These are phyloP conservation scores for Casuarina glauca DNA, from an alignment of 306 rosid genomes.

Conservation along the genomic window DNA sequence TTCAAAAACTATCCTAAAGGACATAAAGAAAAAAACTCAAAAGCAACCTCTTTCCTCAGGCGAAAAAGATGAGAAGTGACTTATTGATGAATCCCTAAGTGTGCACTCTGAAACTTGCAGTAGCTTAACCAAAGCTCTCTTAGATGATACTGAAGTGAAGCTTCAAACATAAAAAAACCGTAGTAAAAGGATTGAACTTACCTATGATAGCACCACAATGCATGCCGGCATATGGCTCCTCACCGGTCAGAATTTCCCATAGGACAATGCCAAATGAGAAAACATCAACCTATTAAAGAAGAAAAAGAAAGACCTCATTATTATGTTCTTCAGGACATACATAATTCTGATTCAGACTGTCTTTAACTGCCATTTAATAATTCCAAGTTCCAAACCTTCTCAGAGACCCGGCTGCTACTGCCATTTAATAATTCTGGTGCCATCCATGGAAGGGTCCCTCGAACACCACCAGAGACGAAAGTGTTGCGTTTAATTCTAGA, in stretches of 20 bases:
- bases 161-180: background rate
- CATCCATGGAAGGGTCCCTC: constrained; percentile 99
- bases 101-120: constrained; percentile 6
- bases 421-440: constrained; percentile 92
- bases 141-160: background rate
- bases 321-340: constrained; percentile 5
- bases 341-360: constrained; percentile 3
- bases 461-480: constrained; percentile 85
- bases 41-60: background rate
- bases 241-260: constrained; percentile 98
- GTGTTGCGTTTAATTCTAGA: constrained; percentile 91
- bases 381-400: constrained; percentile 61
- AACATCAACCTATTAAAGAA: constrained; percentile 67
- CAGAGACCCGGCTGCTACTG: constrained; percentile 77
- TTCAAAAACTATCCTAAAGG: background rate
- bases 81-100: background rate
- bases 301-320: constrained; percentile 18
- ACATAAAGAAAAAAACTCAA: background rate
- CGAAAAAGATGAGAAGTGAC: background rate
- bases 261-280: constrained; percentile 87
- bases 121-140: constrained; percentile 4
- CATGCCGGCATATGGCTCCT: constrained; percentile 92
- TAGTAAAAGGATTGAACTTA: constrained; percentile 25
- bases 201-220: constrained; percentile 97
- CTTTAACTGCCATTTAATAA: constrained; percentile 1